Evolutionary conservation across 106 monocot species (phyloP), one percentile per base, ranked within the genome.

Genomic region (Vanilla planifolia): DNA sequence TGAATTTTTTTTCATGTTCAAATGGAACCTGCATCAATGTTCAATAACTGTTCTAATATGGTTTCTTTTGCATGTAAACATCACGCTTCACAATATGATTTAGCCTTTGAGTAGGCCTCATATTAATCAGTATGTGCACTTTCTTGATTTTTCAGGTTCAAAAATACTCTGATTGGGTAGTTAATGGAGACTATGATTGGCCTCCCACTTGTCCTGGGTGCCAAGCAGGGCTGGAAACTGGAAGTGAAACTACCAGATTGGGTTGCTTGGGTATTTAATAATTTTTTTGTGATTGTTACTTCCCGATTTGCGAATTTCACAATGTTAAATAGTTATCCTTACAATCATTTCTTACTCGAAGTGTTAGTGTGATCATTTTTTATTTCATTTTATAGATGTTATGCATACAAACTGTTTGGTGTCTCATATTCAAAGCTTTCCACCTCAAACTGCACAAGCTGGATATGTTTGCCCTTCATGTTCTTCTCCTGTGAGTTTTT

Each of bases 111-210:
- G n/a, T n/a, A 28, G 53, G 32, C 8, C 16, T 53, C 32, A 29
- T n/a, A 53, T 32, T 53, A 53, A 30, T 29, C 28, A 53, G 16
- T 16, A 29, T 27, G 32, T 7, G 53, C 16, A 32, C n/a, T n/a
- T n/a, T 15, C 30, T 62, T 64, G 6, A 48, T 28, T 29, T 48
- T 36, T 23, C 43, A 67, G 66, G 66, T 67, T 14, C 52, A 84
- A 57, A 87, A 87, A 27, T 96, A 96, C 51, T 84, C 96, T 67
- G 96, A 91, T 59, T 96, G 96, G 96, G 96, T 96, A 67, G 79
- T 96, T 60, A 82, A 96, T 75, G 87, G 87, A 57, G 90, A 90
- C 17, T 96, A 88, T 81, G 87, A 84, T 68, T 96, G 96, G 96
- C 96, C 96, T 62, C 81, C 84, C 34, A 74, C 53, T 26, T 96